Evolutionary conservation across 2,329 filamentous ascomycete genomes (phyloP), one percentile per base, ranked within the genome.

Genomic region (Ophiostoma himal-ulmi): DNA sequence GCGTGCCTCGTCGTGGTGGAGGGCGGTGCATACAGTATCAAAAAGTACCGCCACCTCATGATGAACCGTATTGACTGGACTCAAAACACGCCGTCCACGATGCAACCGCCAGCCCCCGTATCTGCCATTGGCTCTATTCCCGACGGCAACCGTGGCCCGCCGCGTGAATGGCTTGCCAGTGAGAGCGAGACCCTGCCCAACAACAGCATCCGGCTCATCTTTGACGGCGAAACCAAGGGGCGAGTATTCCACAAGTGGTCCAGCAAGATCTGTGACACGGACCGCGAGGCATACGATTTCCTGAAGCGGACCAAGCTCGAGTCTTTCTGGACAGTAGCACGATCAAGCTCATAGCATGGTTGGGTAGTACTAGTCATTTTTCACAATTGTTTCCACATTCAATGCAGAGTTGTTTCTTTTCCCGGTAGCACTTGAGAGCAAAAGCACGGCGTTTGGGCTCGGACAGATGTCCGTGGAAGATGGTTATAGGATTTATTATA

Each of bases 41-140:
- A 88, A 69, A 89, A 90, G 73, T 98, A 94, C 83, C 93, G 91
- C 79, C 97, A 97, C 78, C 84, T 99, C 39, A 94, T 99, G 92
- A 83, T 96, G 62, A 90, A 94, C 75, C 93, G 95, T 67, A 93
- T 98, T 76, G 91, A 96, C 79, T 99, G 96, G 95, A 91, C 91
- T 2, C 94, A 98, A 78, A 97, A 96, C 75, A 86, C 88, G 0
- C 88, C 89, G 2, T 89, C 93, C 0, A 54, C 68, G 1, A 67
- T 67, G 39, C 69, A 71, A 44, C 30, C 67, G n/a, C 39, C 71
- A 2, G 65, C 71, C 11, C 41, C 66, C 14, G 68, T 22, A 37
- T 52, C 71, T 2, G 67, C 64, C 10, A 60, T 71, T 8, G 70
- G 57, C 1, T 60, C 57, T 11, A 17, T 67, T 2, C 60, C n/a